phyloP scores from a whole-genome alignment of 331 rosid species.

The Quercus phellos region DNA sequence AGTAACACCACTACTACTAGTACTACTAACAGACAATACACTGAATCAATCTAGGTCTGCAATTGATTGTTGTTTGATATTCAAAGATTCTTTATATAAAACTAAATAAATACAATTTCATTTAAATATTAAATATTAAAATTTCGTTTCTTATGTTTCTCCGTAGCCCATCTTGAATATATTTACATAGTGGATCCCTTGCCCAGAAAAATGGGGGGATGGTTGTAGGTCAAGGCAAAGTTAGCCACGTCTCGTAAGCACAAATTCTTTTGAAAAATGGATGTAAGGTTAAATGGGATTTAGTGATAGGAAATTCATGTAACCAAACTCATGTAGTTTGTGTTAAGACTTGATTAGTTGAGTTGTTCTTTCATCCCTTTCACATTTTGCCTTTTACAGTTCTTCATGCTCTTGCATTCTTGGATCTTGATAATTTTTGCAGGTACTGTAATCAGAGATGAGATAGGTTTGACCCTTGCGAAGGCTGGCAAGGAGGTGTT shows the following conservation, averaged over 20 bases:
- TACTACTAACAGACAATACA: not conserved
- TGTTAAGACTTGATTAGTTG: not conserved
- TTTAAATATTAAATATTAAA: not conserved
- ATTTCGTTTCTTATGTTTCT: not conserved
- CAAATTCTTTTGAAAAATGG: not conserved
- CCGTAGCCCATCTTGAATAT: not conserved
- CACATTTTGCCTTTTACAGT: not conserved
- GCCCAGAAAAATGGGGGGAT: not conserved
- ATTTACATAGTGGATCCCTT: not conserved
- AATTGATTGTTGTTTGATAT: not conserved
- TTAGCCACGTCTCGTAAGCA: not conserved
- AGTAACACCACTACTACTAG: not conserved
- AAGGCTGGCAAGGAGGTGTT: constrained; percentile 51
- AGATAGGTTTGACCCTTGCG: constrained; percentile 68
- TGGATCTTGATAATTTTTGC: constrained; percentile 19
- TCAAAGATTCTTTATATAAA: not conserved
- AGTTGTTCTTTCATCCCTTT: not conserved
- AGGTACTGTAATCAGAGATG: constrained; percentile 92
- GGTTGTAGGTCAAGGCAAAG: not conserved
- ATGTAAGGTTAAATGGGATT: not conserved
- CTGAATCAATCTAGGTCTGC: not conserved
- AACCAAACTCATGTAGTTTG: not conserved
- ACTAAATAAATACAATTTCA: not conserved
- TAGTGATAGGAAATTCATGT: not conserved
- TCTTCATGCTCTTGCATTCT: constrained; percentile 11